Percentiles rank a stretch among this genome's conserved stretches.
Evolutionary conservation across 345 rosid genomes (phyloP).

Genomic region (Corchorus capsularis): DNA sequence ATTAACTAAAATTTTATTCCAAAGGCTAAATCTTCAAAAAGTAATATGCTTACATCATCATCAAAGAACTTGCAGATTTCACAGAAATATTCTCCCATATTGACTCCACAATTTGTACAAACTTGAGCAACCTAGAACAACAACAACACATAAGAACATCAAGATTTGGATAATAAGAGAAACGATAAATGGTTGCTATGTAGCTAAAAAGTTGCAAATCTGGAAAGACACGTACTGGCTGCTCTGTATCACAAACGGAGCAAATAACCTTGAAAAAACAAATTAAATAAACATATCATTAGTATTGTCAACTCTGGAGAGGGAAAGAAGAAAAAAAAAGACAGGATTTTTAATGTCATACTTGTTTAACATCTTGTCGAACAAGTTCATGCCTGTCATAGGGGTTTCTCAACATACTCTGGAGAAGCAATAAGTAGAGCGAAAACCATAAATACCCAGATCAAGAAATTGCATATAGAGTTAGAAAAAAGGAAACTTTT

Average conservation of each 20-base stretch:
- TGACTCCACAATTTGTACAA: constrained; percentile 96
- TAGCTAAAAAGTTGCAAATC: constrained; percentile 14
- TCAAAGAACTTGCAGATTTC: constrained; percentile 89
- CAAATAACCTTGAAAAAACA: constrained; percentile 63
- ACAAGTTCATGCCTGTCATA: constrained; percentile 74
- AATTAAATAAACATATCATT: constrained; percentile 1
- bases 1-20: constrained; percentile 5
- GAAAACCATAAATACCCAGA: constrained; percentile 23
- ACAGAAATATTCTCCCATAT: constrained; percentile 96
- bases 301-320: background rate
- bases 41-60: constrained; percentile 62
- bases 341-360: constrained; percentile 25
- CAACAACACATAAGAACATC: constrained; percentile 10
- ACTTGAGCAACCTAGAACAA: constrained; percentile 61
- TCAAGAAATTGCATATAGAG: constrained; percentile 12
- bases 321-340: background rate
- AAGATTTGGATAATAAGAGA: background rate
- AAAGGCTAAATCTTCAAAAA: constrained; percentile 3
- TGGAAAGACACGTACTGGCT: constrained; percentile 60
- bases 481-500: background rate
- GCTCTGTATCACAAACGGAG: constrained; percentile 94
- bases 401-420: constrained; percentile 67
- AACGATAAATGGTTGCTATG: background rate
- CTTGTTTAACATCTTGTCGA: constrained; percentile 82
- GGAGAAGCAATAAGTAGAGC: constrained; percentile 19